phyloP scores from a whole-genome alignment of 306 rosid genomes.

The Corylus americana region DNA sequence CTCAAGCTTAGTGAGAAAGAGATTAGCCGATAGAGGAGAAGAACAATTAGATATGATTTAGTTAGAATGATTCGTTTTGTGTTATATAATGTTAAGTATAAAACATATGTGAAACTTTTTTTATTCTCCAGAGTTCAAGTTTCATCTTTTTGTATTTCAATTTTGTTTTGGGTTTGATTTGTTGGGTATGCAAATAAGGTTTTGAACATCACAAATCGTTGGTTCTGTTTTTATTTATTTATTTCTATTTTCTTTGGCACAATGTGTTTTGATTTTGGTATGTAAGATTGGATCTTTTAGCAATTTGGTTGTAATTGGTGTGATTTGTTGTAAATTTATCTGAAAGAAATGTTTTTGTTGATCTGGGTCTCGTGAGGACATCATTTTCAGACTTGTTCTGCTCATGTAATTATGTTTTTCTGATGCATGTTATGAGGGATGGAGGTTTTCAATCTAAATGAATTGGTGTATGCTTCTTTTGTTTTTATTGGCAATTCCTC shows the following conservation, averaged over 20 bases:
- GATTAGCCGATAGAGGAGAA: background rate
- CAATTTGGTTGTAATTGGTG: slow-evolving; percentile 20
- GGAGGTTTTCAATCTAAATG: slow-evolving; percentile 3
- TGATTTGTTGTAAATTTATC: background rate
- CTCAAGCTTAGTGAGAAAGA: background rate
- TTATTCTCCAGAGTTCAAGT: background rate
- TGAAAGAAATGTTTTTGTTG: too few species aligned
- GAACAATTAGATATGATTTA: slow-evolving; percentile 42
- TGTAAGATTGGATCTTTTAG: slow-evolving; percentile 37
- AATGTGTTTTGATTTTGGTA: background rate
- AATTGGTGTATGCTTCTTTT: background rate
- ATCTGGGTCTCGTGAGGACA: background rate
- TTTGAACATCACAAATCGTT: background rate
- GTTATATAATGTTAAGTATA: background rate
- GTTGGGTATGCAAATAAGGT: too few species aligned
- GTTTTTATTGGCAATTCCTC: slow-evolving; percentile 3
- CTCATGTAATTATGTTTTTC: background rate
- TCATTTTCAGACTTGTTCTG: background rate
- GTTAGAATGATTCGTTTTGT: slow-evolving; percentile 18
- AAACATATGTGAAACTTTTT: background rate
- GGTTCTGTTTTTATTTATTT: background rate
- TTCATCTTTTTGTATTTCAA: too few species aligned
- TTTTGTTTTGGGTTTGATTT: background rate
- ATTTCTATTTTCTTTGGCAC: background rate
- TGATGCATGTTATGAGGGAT: background rate